Evolutionary conservation across 2,329 filamentous ascomycete species (phyloP).

Genomic region (Stagonosporopsis vannaccii): DNA sequence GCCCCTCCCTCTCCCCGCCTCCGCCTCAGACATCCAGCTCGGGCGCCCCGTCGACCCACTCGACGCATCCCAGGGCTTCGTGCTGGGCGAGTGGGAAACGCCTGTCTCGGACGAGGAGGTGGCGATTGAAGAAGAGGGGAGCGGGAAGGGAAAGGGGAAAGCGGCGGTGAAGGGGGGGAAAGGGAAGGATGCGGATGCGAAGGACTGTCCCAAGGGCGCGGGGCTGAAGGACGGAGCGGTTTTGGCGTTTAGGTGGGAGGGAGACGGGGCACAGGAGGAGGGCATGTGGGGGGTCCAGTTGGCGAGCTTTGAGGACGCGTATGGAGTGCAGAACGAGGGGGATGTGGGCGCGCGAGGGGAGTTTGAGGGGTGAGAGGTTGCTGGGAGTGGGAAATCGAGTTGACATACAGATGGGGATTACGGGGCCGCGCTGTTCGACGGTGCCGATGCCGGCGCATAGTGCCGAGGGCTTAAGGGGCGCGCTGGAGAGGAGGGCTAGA

Average conservation of each 20-base stretch:
- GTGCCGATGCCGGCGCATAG: too few relatives aligned
- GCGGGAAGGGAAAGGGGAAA: slow-evolving; percentile 42
- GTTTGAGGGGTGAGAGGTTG: slow-evolving; percentile 38
- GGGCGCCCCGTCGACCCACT: slow-evolving; percentile 52
- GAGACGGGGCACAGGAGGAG: slow-evolving; percentile 30
- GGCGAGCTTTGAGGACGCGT: slow-evolving; percentile 48
- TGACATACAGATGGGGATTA: too few relatives aligned
- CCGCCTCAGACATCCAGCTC: slow-evolving; percentile 50
- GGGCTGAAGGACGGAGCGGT: slow-evolving; percentile 46
- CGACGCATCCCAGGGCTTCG: slow-evolving; percentile 52
- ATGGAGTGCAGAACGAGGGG: slow-evolving; percentile 41
- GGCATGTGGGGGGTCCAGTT: slow-evolving; percentile 45
- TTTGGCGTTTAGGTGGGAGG: slow-evolving; percentile 47
- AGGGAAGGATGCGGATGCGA: slow-evolving; percentile 16
- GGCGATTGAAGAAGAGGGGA: slow-evolving; percentile 45
- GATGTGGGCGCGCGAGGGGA: slow-evolving; percentile 41
- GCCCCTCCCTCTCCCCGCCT: slow-evolving; percentile 48
- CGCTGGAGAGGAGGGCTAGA: too few relatives aligned
- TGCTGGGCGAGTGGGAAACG: slow-evolving; percentile 46
- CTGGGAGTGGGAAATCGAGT: background rate
- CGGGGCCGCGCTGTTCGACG: too few relatives aligned
- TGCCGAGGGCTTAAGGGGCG: too few relatives aligned
- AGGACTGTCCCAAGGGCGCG: slow-evolving; percentile 46
- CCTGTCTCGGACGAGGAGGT: slow-evolving; percentile 35
- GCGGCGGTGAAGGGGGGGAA: too few relatives aligned